Percentiles rank a stretch among this genome's conserved stretches.
phyloP scores from a whole-genome alignment of 495 filamentous ascomycete genomes.

The Rostrohypoxylon terebratum region DNA sequence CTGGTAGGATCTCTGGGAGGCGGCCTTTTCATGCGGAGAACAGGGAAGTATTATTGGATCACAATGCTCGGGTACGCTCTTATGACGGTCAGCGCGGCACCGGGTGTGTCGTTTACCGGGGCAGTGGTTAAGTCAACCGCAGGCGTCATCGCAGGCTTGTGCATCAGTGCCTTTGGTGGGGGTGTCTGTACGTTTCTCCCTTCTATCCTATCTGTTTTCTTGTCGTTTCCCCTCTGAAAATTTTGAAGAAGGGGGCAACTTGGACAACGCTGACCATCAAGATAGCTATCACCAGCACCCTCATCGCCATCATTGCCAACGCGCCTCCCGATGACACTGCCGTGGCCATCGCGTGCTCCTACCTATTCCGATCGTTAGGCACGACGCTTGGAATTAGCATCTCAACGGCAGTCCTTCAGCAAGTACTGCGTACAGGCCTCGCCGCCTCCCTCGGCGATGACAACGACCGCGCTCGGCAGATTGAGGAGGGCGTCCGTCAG shows the following conservation, averaged over 20 bases:
- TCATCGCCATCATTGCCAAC: slow-evolving; percentile 75
- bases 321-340: slow-evolving; percentile 75
- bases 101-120: slow-evolving; percentile 72
- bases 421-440: slow-evolving; percentile 71
- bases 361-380: slow-evolving; percentile 88
- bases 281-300: slow-evolving; percentile 76
- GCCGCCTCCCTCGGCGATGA: slow-evolving; percentile 56
- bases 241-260: neutral
- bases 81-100: slow-evolving; percentile 63
- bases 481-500: slow-evolving; percentile 77
- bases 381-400: slow-evolving; percentile 78
- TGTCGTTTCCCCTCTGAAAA: neutral
- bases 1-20: slow-evolving; percentile 77
- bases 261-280: slow-evolving; percentile 13
- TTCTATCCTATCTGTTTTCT: neutral
- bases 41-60: slow-evolving; percentile 82
- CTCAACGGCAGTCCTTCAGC: slow-evolving; percentile 78
- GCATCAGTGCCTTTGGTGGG: slow-evolving; percentile 43
- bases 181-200: slow-evolving; percentile 37
- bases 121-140: slow-evolving; percentile 49
- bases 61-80: slow-evolving; percentile 69
- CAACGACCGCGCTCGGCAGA: slow-evolving; percentile 72
- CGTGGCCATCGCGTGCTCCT: slow-evolving; percentile 84
- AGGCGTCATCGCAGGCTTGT: slow-evolving; percentile 68
- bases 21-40: slow-evolving; percentile 78